Evolutionary conservation across 2,329 filamentous ascomycete genomes (phyloP).

Genomic region (Metarhizium anisopliae): DNA sequence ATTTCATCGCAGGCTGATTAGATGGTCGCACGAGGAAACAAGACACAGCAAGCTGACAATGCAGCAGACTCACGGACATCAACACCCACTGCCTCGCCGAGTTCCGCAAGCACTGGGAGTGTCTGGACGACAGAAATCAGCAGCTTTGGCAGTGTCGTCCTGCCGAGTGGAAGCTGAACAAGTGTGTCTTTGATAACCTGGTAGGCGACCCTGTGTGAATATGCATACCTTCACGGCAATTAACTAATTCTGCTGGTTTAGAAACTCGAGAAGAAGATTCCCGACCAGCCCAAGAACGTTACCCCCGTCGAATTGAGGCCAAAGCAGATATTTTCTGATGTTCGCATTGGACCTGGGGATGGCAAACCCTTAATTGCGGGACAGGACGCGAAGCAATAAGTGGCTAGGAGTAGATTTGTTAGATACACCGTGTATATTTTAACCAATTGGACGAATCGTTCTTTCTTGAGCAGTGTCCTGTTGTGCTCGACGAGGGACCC

Average conservation of each 20-base stretch:
- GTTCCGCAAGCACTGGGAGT: constrained; percentile 92
- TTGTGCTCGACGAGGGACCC: no score
- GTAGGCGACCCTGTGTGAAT: constrained; percentile 43
- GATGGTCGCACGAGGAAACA: neutral
- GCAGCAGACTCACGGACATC: constrained; percentile 74
- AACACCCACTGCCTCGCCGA: constrained; percentile 88
- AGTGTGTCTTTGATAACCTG: constrained; percentile 91
- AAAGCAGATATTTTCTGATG: constrained; percentile 52
- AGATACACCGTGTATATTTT: constrained; percentile 4
- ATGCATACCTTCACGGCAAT: neutral
- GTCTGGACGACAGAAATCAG: constrained; percentile 95
- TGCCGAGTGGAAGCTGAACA: constrained; percentile 82
- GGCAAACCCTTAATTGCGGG: constrained; percentile 33
- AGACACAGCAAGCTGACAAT: constrained; percentile 5
- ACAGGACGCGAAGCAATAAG: constrained; percentile 28
- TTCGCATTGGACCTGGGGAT: constrained; percentile 32
- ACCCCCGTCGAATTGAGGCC: constrained; percentile 66
- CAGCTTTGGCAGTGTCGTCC: constrained; percentile 92
- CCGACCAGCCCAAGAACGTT: constrained; percentile 60
- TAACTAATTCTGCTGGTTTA: constrained; percentile 22
- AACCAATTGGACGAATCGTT: neutral
- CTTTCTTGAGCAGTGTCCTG: neutral
- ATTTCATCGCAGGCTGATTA: neutral
- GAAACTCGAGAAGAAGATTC: constrained; percentile 76
- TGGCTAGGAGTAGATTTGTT: constrained; percentile 7